These are phyloP conservation scores for Fusarium sp. DNA, from an alignment of 2,329 filamentous ascomycete species.

Conservation along the genomic window DNA sequence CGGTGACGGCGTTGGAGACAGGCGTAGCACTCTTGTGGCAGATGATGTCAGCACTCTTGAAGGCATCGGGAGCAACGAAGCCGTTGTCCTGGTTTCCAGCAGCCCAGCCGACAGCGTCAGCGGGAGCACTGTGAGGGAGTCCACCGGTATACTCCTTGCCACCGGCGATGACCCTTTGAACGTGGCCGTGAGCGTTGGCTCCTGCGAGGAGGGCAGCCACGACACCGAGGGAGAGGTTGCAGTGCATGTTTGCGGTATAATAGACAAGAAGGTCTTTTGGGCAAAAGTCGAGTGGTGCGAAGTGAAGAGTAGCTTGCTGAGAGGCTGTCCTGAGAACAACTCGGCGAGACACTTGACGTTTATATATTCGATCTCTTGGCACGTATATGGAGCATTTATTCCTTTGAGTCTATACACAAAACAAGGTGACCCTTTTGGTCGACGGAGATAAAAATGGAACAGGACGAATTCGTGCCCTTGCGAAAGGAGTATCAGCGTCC, in stretches of 20 bases:
- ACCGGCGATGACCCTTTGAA: slow-evolving; percentile 39
- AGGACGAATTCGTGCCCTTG: slow-evolving; percentile 19
- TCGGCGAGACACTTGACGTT: not conserved
- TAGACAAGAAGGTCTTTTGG: not conserved
- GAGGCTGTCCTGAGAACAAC: not conserved
- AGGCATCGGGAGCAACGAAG: slow-evolving; percentile 58
- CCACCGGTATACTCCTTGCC: slow-evolving; percentile 48
- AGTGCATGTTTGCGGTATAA: slow-evolving; percentile 22
- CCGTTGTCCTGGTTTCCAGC: slow-evolving; percentile 54
- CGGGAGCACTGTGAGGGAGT: slow-evolving; percentile 42
- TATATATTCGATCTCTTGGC: slow-evolving; percentile 11
- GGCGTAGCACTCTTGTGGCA: slow-evolving; percentile 58
- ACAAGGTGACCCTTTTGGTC: slow-evolving; percentile 19
- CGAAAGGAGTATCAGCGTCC: slow-evolving; percentile 29
- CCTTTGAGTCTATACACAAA: slow-evolving; percentile 1
- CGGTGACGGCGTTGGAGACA: slow-evolving; percentile 53
- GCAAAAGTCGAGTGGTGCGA: not conserved
- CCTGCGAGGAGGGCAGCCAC: slow-evolving; percentile 40
- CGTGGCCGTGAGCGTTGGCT: slow-evolving; percentile 47
- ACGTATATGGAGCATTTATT: not conserved
- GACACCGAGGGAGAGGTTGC: slow-evolving; percentile 24
- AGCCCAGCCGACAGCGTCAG: slow-evolving; percentile 50
- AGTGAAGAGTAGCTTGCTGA: slow-evolving; percentile 8
- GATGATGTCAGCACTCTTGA: slow-evolving; percentile 56
- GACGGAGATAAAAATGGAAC: slow-evolving; percentile 27